Conservation (phyloP, 768 basidiomycete genomes). For the Collybia sp. region DNA sequence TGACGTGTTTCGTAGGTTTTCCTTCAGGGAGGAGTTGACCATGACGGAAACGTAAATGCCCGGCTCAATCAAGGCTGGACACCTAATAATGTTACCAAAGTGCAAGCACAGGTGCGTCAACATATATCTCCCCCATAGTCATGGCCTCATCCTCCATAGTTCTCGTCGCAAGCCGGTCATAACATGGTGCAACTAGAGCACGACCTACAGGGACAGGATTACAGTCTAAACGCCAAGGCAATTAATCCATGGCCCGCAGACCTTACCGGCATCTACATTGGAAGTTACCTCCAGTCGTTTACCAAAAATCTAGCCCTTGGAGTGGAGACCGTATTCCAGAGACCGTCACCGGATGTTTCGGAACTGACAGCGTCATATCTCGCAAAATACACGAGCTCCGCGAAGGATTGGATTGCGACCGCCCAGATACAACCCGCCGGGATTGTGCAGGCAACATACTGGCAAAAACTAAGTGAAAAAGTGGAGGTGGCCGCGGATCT, state of each 20-base stretch:
- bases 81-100: slow-evolving; percentile 70
- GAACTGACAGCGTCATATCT: slow-evolving; percentile 76
- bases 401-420: slow-evolving; percentile 90
- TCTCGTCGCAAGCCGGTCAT: slow-evolving; percentile 72
- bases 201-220: slow-evolving; percentile 87
- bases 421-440: slow-evolving; percentile 82
- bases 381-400: slow-evolving; percentile 68
- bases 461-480: slow-evolving; percentile 93
- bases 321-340: slow-evolving; percentile 79
- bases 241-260: slow-evolving; percentile 90
- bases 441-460: slow-evolving; percentile 87
- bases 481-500: slow-evolving; percentile 97
- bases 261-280: slow-evolving; percentile 87
- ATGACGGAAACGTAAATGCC: slow-evolving; percentile 86
- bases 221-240: slow-evolving; percentile 78
- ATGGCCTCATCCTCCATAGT: slow-evolving; percentile 35
- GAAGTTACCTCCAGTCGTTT: slow-evolving; percentile 89
- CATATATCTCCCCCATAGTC: neutral
- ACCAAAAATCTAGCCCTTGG: slow-evolving; percentile 89
- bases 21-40: slow-evolving; percentile 91
- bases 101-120: slow-evolving; percentile 75
- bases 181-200: slow-evolving; percentile 95
- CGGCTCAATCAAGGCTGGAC: slow-evolving; percentile 91
- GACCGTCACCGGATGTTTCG: slow-evolving; percentile 62
- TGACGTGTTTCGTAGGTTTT: slow-evolving; percentile 54